A percentile compares a stretch with the other conserved stretches of the same genome.
Evolutionary conservation across 306 rosid species (phyloP).

Genomic region (Mimosa bimucronata): DNA sequence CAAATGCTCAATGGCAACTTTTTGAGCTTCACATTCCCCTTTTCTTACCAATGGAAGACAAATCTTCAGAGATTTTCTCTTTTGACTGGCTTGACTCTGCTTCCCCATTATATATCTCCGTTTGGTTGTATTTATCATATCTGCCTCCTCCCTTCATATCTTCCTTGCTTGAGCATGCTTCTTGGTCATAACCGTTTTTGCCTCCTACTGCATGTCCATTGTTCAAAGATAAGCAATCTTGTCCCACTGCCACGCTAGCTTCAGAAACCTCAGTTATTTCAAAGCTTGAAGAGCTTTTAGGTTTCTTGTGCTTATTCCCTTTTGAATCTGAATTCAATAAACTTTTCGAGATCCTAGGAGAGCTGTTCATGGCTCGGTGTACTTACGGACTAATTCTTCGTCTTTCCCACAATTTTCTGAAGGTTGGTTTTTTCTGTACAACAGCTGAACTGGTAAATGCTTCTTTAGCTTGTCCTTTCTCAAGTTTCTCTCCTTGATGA

Average conservation of each 20-base stretch:
- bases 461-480: conserved; percentile 83
- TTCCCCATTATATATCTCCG: conserved; percentile 58
- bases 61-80: conserved; percentile 57
- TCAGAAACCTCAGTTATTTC: conserved; percentile 59
- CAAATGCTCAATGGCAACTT: conserved; percentile 85
- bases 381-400: conserved; percentile 85
- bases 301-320: conserved; percentile 70
- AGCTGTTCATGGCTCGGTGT: conserved; percentile 90
- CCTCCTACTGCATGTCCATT: conserved; percentile 56
- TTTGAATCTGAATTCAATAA: conserved; percentile 67
- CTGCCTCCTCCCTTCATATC: conserved; percentile 47
- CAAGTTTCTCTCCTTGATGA: conserved; percentile 59
- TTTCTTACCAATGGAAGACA: conserved; percentile 63
- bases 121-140: conserved; percentile 53
- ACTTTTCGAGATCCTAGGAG: conserved; percentile 78
- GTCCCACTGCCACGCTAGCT: conserved; percentile 50
- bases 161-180: conserved; percentile 59
- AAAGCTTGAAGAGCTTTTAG: conserved; percentile 57
- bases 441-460: conserved; percentile 90
- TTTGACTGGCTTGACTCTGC: conserved; percentile 70
- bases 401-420: conserved; percentile 75
- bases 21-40: conserved; percentile 89
- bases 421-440: conserved; percentile 88
- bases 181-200: conserved; percentile 61
- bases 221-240: conserved; percentile 51